These are phyloP conservation scores for Angophora floribunda DNA, from an alignment of 345 rosid genomes.

Conservation along the genomic window DNA sequence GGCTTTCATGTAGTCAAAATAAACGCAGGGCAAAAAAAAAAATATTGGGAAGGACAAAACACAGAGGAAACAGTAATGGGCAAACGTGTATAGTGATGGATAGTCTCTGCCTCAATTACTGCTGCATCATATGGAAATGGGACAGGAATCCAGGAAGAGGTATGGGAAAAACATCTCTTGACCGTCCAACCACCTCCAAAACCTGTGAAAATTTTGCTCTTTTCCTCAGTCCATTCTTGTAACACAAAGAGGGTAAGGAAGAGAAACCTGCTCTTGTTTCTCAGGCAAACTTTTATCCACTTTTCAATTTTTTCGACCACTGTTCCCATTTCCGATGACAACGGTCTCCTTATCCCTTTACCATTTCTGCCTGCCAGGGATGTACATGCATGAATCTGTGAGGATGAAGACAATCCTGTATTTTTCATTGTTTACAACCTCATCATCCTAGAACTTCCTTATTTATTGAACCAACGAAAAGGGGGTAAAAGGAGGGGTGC, in stretches of 20 bases:
- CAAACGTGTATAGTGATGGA: background rate
- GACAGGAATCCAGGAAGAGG: constrained; percentile 19
- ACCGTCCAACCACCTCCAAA: constrained; percentile 59
- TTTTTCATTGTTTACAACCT: background rate
- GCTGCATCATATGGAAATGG: constrained; percentile 7
- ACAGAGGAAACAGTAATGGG: background rate
- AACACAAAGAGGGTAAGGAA: constrained; percentile 6
- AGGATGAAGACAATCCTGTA: background rate
- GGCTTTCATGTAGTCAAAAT: constrained; percentile 13
- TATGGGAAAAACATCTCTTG: constrained; percentile 27
- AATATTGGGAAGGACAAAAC: background rate
- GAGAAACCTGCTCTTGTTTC: background rate
- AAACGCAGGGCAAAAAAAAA: background rate
- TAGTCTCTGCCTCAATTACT: background rate
- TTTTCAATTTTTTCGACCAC: background rate
- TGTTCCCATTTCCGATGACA: background rate
- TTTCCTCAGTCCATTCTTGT: background rate
- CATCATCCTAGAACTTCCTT: background rate
- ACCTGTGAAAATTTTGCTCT: constrained; percentile 14
- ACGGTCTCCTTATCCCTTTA: background rate
- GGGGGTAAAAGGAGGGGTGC: background rate
- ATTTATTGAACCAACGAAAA: background rate
- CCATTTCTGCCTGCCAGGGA: background rate
- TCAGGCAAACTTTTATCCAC: background rate
- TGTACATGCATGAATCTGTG: background rate